Conservation (phyloP, 345 rosid species). For the Salix brachista region DNA sequence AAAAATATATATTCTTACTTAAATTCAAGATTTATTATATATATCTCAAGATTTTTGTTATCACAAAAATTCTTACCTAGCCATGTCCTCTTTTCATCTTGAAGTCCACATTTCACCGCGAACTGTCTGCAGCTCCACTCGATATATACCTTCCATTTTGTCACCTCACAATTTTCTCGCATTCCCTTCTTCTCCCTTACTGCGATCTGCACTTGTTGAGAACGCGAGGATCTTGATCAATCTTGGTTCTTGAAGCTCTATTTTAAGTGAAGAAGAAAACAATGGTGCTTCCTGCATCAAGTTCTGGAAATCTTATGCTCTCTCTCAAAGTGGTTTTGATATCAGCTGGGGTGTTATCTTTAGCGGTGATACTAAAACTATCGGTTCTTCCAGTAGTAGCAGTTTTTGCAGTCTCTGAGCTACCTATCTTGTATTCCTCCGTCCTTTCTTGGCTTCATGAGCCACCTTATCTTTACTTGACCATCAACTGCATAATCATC, state of each 20-base stretch:
- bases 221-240: background rate
- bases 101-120: background rate
- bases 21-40: too few species aligned
- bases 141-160: background rate
- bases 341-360: slow-evolving; percentile 38
- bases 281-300: slow-evolving; percentile 37
- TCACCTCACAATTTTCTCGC: background rate
- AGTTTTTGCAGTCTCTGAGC: slow-evolving; percentile 35
- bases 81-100: background rate
- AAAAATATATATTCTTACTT: too few species aligned
- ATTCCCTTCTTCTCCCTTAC: background rate
- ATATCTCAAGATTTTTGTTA: too few species aligned
- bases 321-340: slow-evolving; percentile 42
- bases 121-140: background rate
- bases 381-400: slow-evolving; percentile 33
- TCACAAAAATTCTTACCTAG: too few species aligned
- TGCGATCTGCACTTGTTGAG: background rate
- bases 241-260: background rate
- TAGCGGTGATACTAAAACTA: slow-evolving; percentile 28
- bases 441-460: slow-evolving; percentile 44
- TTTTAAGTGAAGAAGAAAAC: background rate
- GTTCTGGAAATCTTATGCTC: slow-evolving; percentile 4
- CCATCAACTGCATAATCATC: slow-evolving; percentile 75
- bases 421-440: slow-evolving; percentile 41
- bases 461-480: slow-evolving; percentile 76